These are phyloP conservation scores for Scheffersomyces illinoinensis DNA, from an alignment of 1,139 yeast species.

Conservation along the genomic window DNA sequence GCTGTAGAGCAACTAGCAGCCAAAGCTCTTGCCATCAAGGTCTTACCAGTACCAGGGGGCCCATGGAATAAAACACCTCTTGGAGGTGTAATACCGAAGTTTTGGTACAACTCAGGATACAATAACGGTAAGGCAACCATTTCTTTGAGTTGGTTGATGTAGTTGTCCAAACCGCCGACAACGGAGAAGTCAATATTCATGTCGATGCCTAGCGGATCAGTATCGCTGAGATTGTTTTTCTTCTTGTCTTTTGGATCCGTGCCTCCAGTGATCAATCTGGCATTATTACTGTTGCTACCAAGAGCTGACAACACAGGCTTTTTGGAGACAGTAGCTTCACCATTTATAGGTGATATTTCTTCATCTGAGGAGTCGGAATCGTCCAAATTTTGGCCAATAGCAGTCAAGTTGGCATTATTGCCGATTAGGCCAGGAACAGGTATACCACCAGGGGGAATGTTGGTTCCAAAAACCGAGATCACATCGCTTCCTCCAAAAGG, in stretches of 20 bases:
- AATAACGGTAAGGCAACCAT: slow-evolving; percentile 94
- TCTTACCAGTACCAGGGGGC: slow-evolving; percentile 99
- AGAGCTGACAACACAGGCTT: slow-evolving; percentile 20
- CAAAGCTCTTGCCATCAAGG: slow-evolving; percentile 95
- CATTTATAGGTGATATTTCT: slow-evolving; percentile 43
- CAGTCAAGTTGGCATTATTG: slow-evolving; percentile 36
- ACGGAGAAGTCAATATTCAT: slow-evolving; percentile 88
- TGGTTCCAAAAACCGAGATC: slow-evolving; percentile 69
- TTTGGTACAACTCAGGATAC: slow-evolving; percentile 91
- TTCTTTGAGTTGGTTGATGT: slow-evolving; percentile 89
- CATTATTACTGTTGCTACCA: slow-evolving; percentile 16
- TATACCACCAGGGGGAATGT: slow-evolving; percentile 54
- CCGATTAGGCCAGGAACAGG: slow-evolving; percentile 39
- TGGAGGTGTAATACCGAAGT: slow-evolving; percentile 93
- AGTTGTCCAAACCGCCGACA: slow-evolving; percentile 91
- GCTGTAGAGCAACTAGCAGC: slow-evolving; percentile 93
- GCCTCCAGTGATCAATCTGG: slow-evolving; percentile 38
- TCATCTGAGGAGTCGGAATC: slow-evolving; percentile 80
- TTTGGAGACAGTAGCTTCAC: slow-evolving; percentile 34
- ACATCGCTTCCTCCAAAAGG: slow-evolving; percentile 96
- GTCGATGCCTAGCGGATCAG: slow-evolving; percentile 94
- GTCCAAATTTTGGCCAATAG: slow-evolving; percentile 49
- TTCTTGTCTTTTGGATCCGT: slow-evolving; percentile 37
- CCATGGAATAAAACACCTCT: slow-evolving; percentile 98
- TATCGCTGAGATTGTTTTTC: slow-evolving; percentile 78